Conservation (phyloP, 2,329 filamentous ascomycete genomes). For the Colletotrichum filicis region DNA sequence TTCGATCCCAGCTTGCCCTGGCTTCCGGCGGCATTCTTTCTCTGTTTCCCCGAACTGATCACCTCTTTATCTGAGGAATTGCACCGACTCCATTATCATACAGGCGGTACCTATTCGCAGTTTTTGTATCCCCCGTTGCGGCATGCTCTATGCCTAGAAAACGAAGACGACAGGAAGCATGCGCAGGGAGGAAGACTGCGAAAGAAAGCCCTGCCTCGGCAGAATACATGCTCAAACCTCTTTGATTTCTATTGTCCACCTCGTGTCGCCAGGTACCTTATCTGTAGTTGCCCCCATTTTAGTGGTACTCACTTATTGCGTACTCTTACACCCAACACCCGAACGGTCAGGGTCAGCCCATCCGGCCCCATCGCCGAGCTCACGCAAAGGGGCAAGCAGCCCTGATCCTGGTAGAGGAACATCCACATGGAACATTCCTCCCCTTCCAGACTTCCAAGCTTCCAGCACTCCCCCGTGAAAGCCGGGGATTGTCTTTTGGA, state of each 20-base stretch:
- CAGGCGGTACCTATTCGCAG: not conserved
- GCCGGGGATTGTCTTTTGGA: slow-evolving; percentile 21
- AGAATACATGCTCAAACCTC: not conserved
- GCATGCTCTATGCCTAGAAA: not conserved
- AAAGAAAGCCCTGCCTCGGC: not conserved
- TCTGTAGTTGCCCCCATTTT: not conserved
- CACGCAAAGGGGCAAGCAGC: slow-evolving; percentile 24
- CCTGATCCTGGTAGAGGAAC: slow-evolving; percentile 16
- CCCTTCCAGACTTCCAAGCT: slow-evolving; percentile 9
- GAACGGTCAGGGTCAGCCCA: slow-evolving; percentile 28
- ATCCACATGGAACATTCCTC: slow-evolving; percentile 35
- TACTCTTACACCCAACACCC: slow-evolving; percentile 18
- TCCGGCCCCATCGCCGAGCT: slow-evolving; percentile 17
- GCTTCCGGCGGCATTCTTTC: not conserved
- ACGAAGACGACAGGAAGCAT: not conserved
- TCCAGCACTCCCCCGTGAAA: slow-evolving; percentile 25
- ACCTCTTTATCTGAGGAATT: not conserved
- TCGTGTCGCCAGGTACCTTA: slow-evolving; percentile 11
- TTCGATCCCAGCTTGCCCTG: not conserved
- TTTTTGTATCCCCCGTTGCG: not conserved
- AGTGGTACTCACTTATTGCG: not conserved
- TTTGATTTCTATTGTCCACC: slow-evolving; percentile 6
- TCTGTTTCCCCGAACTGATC: slow-evolving; percentile 7
- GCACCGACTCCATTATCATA: slow-evolving; percentile 3
- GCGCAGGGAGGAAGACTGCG: not conserved